These are phyloP conservation scores for Microcera coccophila DNA, from an alignment of 2,329 filamentous ascomycete species.

Conservation along the genomic window DNA sequence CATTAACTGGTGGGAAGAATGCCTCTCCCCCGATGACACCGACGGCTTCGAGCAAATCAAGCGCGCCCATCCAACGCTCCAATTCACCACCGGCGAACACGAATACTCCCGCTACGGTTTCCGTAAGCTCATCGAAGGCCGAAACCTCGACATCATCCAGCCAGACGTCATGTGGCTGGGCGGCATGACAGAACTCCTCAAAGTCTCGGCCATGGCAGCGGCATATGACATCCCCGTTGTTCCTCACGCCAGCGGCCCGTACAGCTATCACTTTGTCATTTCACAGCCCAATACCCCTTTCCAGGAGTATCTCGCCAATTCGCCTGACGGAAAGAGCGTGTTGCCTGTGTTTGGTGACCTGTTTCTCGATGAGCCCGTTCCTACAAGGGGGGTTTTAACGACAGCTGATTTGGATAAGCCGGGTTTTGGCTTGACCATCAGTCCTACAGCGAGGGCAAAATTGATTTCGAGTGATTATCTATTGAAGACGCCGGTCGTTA, in stretches of 20 bases:
- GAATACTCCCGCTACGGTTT: constrained; percentile 94
- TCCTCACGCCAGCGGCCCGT: constrained; percentile 89
- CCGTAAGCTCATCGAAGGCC: constrained; percentile 86
- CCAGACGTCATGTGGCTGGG: constrained; percentile 98
- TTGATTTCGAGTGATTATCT: constrained; percentile 73
- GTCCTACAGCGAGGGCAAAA: constrained; percentile 65
- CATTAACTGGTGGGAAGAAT: constrained; percentile 98
- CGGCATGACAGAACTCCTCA: constrained; percentile 86
- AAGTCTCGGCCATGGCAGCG: constrained; percentile 81
- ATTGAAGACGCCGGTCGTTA: constrained; percentile 61
- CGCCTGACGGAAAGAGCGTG: constrained; percentile 83
- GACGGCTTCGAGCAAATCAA: constrained; percentile 90
- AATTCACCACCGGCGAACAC: constrained; percentile 95
- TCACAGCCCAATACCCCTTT: constrained; percentile 91
- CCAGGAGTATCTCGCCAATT: constrained; percentile 94
- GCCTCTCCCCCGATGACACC: constrained; percentile 83
- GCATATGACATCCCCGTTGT: constrained; percentile 94
- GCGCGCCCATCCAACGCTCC: constrained; percentile 80
- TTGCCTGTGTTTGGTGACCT: constrained; percentile 88
- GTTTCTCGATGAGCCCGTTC: constrained; percentile 87
- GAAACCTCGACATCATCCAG: constrained; percentile 90
- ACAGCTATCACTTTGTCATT: constrained; percentile 94
- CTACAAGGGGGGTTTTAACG: constrained; percentile 75
- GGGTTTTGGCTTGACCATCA: constrained; percentile 84
- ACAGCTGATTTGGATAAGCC: constrained; percentile 79